phyloP scores from a whole-genome alignment of 2,329 filamentous ascomycete genomes.

The Monosporascus sp. region DNA sequence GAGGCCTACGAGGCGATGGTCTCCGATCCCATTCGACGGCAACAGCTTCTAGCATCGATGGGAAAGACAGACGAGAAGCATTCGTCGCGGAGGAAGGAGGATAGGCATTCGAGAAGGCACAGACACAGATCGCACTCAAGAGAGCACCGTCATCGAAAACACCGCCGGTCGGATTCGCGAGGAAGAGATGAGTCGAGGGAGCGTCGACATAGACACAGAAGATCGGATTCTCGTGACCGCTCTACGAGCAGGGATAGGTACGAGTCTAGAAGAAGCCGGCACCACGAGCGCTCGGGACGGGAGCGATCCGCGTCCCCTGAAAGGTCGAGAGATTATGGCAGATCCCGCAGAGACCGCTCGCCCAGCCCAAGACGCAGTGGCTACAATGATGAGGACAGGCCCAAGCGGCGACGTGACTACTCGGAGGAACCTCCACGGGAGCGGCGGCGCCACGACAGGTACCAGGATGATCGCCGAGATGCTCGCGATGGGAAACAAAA shows the following conservation, averaged over 20 bases:
- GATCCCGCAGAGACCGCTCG: conserved; percentile 24
- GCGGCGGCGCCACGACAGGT: conserved; percentile 16
- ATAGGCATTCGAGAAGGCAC: conserved; percentile 38
- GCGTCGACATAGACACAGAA: conserved; percentile 35
- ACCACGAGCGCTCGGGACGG: conserved; percentile 14
- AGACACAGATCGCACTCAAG: conserved; percentile 29
- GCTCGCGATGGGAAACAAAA: conserved; percentile 16
- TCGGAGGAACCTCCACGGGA: conserved; percentile 18
- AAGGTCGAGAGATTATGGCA: conserved; percentile 11
- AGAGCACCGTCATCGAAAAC: conserved; percentile 35
- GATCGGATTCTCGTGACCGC: conserved; percentile 39
- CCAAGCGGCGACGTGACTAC: conserved; percentile 26
- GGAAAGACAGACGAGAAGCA: conserved; percentile 45
- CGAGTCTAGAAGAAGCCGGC: conserved; percentile 21
- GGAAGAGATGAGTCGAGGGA: conserved; percentile 36
- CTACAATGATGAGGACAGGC: conserved; percentile 21
- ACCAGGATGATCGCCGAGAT: conserved; percentile 20
- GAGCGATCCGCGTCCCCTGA: conserved; percentile 15
- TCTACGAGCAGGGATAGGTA: conserved; percentile 34
- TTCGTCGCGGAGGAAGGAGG: conserved; percentile 34
- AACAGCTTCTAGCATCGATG: conserved; percentile 61
- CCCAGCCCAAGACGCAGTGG: conserved; percentile 25
- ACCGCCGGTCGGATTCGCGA: conserved; percentile 31
- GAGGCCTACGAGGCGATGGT: conserved; percentile 74
- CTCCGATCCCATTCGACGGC: conserved; percentile 65